Base-by-base conservation (phyloP, 306 rosid genomes). In the Ziziphus jujuba region DNA sequence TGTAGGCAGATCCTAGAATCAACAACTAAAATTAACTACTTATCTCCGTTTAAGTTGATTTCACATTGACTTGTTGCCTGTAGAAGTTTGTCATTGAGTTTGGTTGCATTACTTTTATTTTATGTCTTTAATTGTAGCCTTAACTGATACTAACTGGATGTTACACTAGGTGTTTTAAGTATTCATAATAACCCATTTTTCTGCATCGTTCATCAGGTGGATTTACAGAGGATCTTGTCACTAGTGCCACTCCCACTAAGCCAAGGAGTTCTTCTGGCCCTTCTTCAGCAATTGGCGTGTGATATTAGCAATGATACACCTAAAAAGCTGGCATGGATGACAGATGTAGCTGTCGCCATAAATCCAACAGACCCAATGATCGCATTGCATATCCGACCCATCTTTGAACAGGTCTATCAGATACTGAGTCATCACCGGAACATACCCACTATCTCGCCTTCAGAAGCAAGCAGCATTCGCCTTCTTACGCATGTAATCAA, bases 211-310 rank as follows among this genome's bases (percentile, higher is more conserved):
- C 52, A 71, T 66, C 84, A 87, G 93, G 88, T 82, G 59, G 93
- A 84, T 82, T 75, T 87, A 70, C 38, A 63, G 16, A 79, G 81
- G 15, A 80, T 87, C 13, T 65, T 87, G 80, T 64, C 90, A 13
- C 71, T 74, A 45, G 74, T 55, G 60, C 93, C 93, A 7, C 64
- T 87, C 61, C 86, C 93, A 67, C 71, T 87, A 65, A 87, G 84
- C 84, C 93, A 87, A 80, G 90, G 93, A 66, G 90, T 87, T 49
- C 83, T 87, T 58, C 63, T 87, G 65, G 82, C 93, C 59, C 93
- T 87, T 73, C 88, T 87, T 45, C 93, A 87, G 47, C 93, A 82
- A 70, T 51, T 87, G 72, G 76, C 93, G 36, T 84, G 85, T 54
- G 93, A 75, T 70, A 67, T 84, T 54, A 72, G 25, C 67, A 59